Conservation (phyloP, 495 filamentous ascomycete genomes). For the Trypethelium eluteriae region DNA sequence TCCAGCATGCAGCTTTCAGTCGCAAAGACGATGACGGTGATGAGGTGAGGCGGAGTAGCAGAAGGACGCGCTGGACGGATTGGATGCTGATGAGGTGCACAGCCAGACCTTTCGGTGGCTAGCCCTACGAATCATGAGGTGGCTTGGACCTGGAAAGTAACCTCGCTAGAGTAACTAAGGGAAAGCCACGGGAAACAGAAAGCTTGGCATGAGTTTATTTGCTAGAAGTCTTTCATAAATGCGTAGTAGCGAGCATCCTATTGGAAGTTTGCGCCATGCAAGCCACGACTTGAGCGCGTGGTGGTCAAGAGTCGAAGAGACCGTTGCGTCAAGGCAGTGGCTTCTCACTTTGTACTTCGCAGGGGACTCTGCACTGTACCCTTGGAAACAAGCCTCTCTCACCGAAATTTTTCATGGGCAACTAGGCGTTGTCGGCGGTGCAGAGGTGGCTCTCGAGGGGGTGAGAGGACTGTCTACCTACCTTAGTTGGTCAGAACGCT, state of each 20-base stretch:
- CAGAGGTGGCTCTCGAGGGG: background rate
- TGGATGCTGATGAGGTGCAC: no score
- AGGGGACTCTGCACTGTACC: background rate
- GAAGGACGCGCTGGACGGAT: background rate
- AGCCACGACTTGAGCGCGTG: background rate
- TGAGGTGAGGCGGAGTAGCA: conserved; percentile 8
- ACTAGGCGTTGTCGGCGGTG: conserved; percentile 1
- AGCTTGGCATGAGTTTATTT: background rate
- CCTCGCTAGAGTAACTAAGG: background rate
- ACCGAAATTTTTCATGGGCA: background rate
- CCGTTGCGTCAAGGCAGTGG: background rate
- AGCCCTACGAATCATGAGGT: background rate
- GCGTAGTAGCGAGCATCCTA: no score
- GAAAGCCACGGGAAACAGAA: background rate
- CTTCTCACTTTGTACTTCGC: background rate
- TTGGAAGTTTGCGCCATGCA: background rate
- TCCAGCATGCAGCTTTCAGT: no score
- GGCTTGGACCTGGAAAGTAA: background rate
- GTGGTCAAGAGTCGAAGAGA: background rate
- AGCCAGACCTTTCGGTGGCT: no score
- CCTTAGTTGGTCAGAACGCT: background rate
- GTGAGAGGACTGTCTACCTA: background rate
- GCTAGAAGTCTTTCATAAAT: background rate
- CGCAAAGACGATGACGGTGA: background rate
- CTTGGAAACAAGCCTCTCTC: background rate